Evolutionary conservation across 2,329 filamentous ascomycete species (phyloP), one percentile per base, ranked within the genome.

Genomic region (Pseudogymnoascus sp.): DNA sequence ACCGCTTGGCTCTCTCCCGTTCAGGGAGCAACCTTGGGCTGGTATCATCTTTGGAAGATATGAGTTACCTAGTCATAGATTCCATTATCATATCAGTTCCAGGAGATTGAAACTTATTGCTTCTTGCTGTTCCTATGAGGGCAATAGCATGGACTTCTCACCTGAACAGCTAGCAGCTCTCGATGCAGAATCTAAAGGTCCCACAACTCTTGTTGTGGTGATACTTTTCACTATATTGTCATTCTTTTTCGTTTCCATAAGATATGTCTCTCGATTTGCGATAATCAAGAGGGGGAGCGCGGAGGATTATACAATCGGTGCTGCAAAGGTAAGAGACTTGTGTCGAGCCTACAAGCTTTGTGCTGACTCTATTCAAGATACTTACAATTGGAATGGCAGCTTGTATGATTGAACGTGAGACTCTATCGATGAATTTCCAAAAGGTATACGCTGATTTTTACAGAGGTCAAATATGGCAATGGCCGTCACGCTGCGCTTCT

Each of bases 381-480:
- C 11, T 44, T 21, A 23, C 40, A 44, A 44, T 44, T 23, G 40
- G 40, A 23, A 44, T 44, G 40, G 18, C 40, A 44, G 40, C 40
- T 4, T 44, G 40, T 11, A 44, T 44, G 40, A 44, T 44, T 44
- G 18, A 44, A 44, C 40, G 40, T 44, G 40, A 44, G 40, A 23
- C 40, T 44, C 40, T 44, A 23, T 21, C 18, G 18, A 14, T 44
- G 18, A 14, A 21, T 44, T 44, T 44, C 3, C 40, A 44, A 14
- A 44, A 2, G 18, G 18, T 11, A 23, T 14, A 23, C 11, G 18
- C 40, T 67, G 14, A 56, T 31, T 5, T 62, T 66, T 56, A n/a
- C 60, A 23, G 63, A 65, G 59, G 63, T 65, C 35, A 28, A 25
- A 16, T 66, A 66, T 63, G 65, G 65, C 14, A 64, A 63, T 38